Percentiles rank a stretch among this genome's conserved stretches.
Evolutionary conservation across 805 yeast species (phyloP).

Genomic region (Yueomyces sinensis): DNA sequence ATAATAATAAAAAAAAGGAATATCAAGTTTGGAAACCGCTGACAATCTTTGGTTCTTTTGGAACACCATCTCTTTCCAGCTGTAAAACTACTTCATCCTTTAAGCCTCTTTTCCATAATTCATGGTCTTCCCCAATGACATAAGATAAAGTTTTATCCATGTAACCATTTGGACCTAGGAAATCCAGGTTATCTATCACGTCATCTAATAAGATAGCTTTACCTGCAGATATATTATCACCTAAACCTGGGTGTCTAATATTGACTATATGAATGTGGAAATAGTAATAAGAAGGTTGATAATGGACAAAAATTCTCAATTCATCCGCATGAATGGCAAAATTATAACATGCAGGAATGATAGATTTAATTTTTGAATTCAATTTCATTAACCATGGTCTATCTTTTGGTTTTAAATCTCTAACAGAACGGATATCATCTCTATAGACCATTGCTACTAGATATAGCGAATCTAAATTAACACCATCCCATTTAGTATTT

Average conservation of each 20-base stretch:
- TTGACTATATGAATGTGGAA: constrained; percentile 87
- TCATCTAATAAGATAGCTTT: constrained; percentile 75
- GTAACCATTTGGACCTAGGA: constrained; percentile 45
- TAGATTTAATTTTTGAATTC: constrained; percentile 30
- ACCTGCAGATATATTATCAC: constrained; percentile 59
- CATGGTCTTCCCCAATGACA: constrained; percentile 64
- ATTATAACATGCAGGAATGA: constrained; percentile 36
- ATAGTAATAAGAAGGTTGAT: constrained; percentile 94
- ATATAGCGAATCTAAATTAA: constrained; percentile 55
- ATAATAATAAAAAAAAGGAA: too few species aligned
- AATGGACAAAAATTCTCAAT: constrained; percentile 71
- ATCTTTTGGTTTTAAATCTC: constrained; percentile 58
- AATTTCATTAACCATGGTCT: constrained; percentile 42
- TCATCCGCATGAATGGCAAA: constrained; percentile 35
- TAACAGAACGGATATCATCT: constrained; percentile 52
- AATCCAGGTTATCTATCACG: constrained; percentile 55
- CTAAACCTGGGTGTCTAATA: constrained; percentile 51
- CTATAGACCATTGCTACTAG: constrained; percentile 65
- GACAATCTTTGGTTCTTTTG: constrained; percentile 8
- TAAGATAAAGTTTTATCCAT: constrained; percentile 46
- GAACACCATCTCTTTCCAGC: constrained; percentile 18
- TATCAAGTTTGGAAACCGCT: constrained; percentile 3
- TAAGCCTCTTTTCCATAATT: constrained; percentile 42
- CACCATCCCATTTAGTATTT: constrained; percentile 94
- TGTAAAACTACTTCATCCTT: constrained; percentile 16